phyloP scores from a whole-genome alignment of 2,329 filamentous ascomycete species.

The Alternaria sp. region DNA sequence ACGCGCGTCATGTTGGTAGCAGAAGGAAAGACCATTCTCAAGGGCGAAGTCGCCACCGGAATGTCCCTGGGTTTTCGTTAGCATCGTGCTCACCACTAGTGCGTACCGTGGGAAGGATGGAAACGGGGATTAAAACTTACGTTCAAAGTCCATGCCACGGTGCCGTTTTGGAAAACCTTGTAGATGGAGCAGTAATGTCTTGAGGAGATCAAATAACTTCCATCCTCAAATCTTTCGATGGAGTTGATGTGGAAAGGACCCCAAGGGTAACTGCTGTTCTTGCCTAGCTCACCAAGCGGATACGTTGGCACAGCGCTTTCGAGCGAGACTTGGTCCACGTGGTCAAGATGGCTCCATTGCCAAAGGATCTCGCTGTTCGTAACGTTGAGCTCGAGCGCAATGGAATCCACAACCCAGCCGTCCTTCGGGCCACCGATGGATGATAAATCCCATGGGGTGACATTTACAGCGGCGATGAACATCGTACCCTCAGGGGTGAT shows the following conservation, averaged over 20 bases:
- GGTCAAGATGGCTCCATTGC: slow-evolving; percentile 16
- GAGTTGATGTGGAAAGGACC: slow-evolving; percentile 3
- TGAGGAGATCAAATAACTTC: slow-evolving; percentile 1
- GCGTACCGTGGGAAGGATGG: neutral
- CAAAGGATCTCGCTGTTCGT: slow-evolving; percentile 14
- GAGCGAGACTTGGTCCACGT: slow-evolving; percentile 2
- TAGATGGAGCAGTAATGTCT: slow-evolving; percentile 2
- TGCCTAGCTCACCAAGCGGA: neutral
- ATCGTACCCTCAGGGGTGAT: slow-evolving; percentile 13
- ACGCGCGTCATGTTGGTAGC: slow-evolving; percentile 18
- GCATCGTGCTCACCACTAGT: neutral
- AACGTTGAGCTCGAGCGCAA: slow-evolving; percentile 4
- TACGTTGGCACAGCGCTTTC: slow-evolving; percentile 1
- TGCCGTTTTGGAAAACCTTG: neutral
- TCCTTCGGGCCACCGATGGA: slow-evolving; percentile 3
- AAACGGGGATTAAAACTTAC: neutral
- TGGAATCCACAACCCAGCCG: slow-evolving; percentile 1
- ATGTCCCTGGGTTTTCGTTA: neutral
- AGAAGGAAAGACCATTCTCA: slow-evolving; percentile 8
- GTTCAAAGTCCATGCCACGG: slow-evolving; percentile 1
- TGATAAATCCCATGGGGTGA: slow-evolving; percentile 13
- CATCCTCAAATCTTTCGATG: neutral
- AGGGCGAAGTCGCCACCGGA: slow-evolving; percentile 12
- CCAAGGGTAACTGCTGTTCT: slow-evolving; percentile 4
- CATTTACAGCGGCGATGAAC: slow-evolving; percentile 10